Evolutionary conservation across 306 rosid genomes (phyloP).

Genomic region (Citrullus colocynthis): DNA sequence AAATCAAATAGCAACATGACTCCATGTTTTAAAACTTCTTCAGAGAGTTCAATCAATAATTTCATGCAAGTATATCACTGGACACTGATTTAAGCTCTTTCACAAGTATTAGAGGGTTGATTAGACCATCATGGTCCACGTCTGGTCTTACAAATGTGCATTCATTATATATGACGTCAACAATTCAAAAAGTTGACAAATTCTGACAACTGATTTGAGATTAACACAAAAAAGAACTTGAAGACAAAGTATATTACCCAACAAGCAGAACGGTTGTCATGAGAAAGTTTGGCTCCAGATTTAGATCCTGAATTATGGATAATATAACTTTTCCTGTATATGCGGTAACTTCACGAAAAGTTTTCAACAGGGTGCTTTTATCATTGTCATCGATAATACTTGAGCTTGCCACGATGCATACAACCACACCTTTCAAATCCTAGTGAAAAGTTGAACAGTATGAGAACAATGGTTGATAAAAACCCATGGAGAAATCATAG

Average conservation of each 20-base stretch:
- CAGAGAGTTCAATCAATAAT: not conserved
- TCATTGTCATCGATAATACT: slow-evolving; percentile 26
- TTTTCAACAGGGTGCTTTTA: slow-evolving; percentile 29
- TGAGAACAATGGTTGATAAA: not conserved
- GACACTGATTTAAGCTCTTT: not conserved
- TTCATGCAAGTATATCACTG: not conserved
- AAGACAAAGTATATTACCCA: slow-evolving; percentile 40
- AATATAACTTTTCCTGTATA: slow-evolving; percentile 46
- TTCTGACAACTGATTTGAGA: not conserved
- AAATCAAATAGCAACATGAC: too few species aligned
- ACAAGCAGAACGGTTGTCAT: slow-evolving; percentile 61
- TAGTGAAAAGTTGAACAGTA: slow-evolving; percentile 14
- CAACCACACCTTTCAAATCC: slow-evolving; percentile 53
- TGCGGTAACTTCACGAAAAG: slow-evolving; percentile 56
- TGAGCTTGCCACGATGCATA: slow-evolving; percentile 66
- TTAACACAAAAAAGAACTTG: not conserved
- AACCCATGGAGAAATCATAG: not conserved
- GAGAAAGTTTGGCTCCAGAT: slow-evolving; percentile 59
- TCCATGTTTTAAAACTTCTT: not conserved
- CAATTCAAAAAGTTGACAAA: not conserved
- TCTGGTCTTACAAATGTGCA: not conserved
- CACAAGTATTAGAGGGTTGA: not conserved
- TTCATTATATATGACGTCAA: not conserved
- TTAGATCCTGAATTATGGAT: slow-evolving; percentile 44
- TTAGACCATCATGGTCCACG: not conserved